Evolutionary conservation across 331 rosid species (phyloP).

Genomic region (Quercus phellos): DNA sequence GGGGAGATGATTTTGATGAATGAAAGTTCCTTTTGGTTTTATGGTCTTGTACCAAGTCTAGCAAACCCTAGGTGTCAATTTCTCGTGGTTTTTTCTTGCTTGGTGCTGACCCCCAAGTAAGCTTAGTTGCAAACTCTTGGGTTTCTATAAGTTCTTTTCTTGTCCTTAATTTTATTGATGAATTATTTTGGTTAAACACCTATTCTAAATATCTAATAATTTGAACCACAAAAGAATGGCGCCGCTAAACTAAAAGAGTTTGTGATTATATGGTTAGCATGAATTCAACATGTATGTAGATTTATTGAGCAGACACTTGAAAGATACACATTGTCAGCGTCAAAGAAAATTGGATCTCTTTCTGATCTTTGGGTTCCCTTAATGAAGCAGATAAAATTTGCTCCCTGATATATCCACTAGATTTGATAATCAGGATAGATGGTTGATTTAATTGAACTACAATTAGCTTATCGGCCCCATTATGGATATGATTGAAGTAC

Average conservation of each 20-base stretch:
- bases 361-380: background rate
- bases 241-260: background rate
- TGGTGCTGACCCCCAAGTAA: too few relatives aligned
- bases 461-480: background rate
- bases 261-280: background rate
- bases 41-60: too few relatives aligned
- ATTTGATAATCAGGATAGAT: background rate
- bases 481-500: background rate
- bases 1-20: too few relatives aligned
- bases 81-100: too few relatives aligned
- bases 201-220: background rate
- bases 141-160: too few relatives aligned
- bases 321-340: background rate
- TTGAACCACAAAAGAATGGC: too few relatives aligned
- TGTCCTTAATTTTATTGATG: too few relatives aligned
- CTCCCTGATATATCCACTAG: background rate
- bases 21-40: too few relatives aligned
- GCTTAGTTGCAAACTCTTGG: too few relatives aligned
- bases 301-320: background rate
- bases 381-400: background rate
- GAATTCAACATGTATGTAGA: background rate
- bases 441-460: background rate
- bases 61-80: too few relatives aligned
- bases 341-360: background rate
- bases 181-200: background rate